Percentiles rank a stretch among this genome's conserved stretches.
These are phyloP conservation scores for Zygotorulaspora chibaensis DNA, from an alignment of 805 yeast species.

Conservation along the genomic window DNA sequence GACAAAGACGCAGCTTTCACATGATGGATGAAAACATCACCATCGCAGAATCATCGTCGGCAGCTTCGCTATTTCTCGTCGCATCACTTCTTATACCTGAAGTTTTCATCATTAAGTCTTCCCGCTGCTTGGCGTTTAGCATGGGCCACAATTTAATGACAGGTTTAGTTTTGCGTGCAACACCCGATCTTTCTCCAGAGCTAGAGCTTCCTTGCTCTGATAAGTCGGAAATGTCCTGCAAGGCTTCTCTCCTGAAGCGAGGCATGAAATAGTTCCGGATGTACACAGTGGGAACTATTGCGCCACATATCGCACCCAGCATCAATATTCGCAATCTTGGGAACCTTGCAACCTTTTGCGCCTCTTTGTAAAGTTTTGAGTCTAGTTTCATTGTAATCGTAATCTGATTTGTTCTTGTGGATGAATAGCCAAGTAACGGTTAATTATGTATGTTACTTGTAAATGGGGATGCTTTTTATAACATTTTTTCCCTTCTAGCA, in stretches of 20 bases:
- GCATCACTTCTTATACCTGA: neutral
- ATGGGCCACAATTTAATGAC: conserved; percentile 10
- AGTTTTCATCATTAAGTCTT: conserved; percentile 3
- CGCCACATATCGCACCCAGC: conserved; percentile 28
- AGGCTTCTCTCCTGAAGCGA: conserved; percentile 6
- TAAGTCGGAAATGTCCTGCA: conserved; percentile 8
- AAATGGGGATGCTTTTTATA: no score
- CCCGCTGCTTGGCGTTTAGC: conserved; percentile 7
- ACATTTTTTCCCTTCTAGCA: neutral
- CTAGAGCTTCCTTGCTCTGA: neutral
- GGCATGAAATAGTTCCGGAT: conserved; percentile 20
- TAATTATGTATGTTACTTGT: no score
- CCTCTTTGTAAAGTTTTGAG: conserved; percentile 26
- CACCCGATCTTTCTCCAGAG: neutral
- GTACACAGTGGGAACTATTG: conserved; percentile 29
- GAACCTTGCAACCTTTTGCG: conserved; percentile 23
- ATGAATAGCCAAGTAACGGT: no score
- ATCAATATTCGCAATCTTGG: conserved; percentile 27
- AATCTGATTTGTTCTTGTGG: no score
- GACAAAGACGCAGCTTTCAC: conserved; percentile 1
- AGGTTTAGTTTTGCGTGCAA: conserved; percentile 3
- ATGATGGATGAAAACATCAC: conserved; percentile 24
- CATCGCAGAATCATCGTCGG: conserved; percentile 17
- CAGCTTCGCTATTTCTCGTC: neutral
- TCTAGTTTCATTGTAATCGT: conserved; percentile 24